Evolutionary conservation across 176 grass and related monocot species (phyloP).

Genomic region (Poa annua): DNA sequence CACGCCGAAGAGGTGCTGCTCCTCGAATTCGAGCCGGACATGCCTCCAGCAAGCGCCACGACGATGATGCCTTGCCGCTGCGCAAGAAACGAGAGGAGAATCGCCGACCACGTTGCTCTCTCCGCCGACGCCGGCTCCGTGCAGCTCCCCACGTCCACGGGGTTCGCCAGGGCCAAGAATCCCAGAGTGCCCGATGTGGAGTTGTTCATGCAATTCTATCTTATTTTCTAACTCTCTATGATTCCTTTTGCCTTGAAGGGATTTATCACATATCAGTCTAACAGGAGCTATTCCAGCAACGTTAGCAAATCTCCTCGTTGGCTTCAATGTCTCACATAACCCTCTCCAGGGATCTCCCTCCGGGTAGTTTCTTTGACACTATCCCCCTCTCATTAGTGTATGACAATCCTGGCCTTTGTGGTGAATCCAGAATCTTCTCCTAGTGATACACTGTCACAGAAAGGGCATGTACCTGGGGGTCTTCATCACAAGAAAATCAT

Average conservation of each 20-base stretch:
- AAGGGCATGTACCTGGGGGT: conserved; percentile 30
- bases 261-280: conserved; percentile 84
- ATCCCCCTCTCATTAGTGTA: conserved; percentile 78
- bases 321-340: conserved; percentile 94
- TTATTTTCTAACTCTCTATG: background rate
- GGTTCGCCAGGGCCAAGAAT: no score
- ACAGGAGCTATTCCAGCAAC: conserved; percentile 78
- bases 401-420: conserved; percentile 86
- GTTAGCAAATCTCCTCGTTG: conserved; percentile 64
- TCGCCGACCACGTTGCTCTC: no score
- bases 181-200: no score
- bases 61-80: no score
- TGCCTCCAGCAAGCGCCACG: no score
- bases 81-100: no score
- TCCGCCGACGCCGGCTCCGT: no score
- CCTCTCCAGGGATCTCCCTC: conserved; percentile 86
- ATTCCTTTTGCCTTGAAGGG: conserved; percentile 53
- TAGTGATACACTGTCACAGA: conserved; percentile 43
- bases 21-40: no score
- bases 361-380: conserved; percentile 88
- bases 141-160: no score
- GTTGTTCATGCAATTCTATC: conserved; percentile 9
- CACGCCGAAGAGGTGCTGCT: no score
- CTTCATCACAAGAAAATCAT: conserved; percentile 87
- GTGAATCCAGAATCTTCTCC: conserved; percentile 75